Base-by-base conservation (phyloP, 306 rosid genomes). In the Glycyrrhiza uralensis region DNA sequence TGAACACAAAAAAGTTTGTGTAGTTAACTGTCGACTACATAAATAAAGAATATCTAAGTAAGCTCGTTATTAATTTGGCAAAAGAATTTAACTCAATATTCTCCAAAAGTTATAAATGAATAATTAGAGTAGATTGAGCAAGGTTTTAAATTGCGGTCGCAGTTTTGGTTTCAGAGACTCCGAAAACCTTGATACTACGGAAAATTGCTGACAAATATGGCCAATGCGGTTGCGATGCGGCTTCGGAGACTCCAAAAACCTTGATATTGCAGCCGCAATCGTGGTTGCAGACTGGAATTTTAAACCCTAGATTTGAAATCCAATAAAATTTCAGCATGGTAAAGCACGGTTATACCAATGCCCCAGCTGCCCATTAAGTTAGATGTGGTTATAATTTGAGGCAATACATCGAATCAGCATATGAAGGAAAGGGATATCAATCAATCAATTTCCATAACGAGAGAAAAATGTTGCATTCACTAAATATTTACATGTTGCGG, bases 401-500 rank as follows among this genome's bases (percentile, higher is more conserved):
- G 69, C 9, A n/a, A 73, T 12, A 29, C 23, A 17, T 13, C 28
- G 30, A 50, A 65, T 51, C 68, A 55, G 33, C 6, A 23, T 9
- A 30, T 0, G 18, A 36, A 46, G 36, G 32, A 61, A 32, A 28
- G 39, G 9, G 44, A 39, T 30, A 44, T 68, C 15, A 63, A 50
- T 20, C 41, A 23, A 44, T 68, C 15, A 63, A 50, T 20, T 47
- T 17, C 36, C 6, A 9, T 18, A 15, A 55, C 10, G 9, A 81
- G 11, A 41, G 33, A 22, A 19, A 2, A 11, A 20, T 18, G 47
- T 19, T 44, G 42, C 2, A 64, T 81, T 55, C 55, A 35, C 9
- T 18, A 33, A 32, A 81, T 60, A 20, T 59, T 82, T 83, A 91
- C 98, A 85, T 93, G 98, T 36, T 83, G 96, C 11, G 90, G 87